Percentiles rank a stretch among this genome's conserved stretches.
These are phyloP conservation scores for Candolleomyces eurysporus DNA, from an alignment of 768 basidiomycete genomes.

Conservation along the genomic window DNA sequence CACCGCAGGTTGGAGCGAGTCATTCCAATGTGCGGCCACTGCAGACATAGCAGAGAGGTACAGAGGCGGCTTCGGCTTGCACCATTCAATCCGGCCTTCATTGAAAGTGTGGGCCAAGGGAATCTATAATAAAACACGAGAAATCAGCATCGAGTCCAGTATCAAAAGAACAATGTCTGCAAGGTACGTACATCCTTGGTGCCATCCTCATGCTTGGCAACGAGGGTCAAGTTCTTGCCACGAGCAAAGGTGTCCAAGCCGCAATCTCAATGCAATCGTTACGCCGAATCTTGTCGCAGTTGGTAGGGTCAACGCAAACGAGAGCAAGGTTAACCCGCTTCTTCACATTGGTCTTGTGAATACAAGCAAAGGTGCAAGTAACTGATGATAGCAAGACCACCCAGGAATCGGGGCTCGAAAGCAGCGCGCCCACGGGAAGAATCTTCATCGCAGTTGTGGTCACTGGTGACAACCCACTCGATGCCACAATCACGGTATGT, in stretches of 20 bases:
- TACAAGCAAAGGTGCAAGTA: constrained; percentile 95
- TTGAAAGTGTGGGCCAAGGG: constrained; percentile 92
- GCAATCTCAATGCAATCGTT: constrained; percentile 84
- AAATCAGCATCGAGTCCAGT: constrained; percentile 3
- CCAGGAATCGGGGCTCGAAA: constrained; percentile 92
- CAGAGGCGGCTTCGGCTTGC: constrained; percentile 85
- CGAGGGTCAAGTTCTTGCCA: constrained; percentile 85
- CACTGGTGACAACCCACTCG: constrained; percentile 99
- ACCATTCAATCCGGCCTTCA: constrained; percentile 96
- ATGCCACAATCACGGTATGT: constrained; percentile 87
- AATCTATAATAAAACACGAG: constrained; percentile 47
- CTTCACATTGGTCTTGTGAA: constrained; percentile 98
- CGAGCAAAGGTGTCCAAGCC: constrained; percentile 88
- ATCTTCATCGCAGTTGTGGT: constrained; percentile 96
- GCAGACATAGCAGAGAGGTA: constrained; percentile 61
- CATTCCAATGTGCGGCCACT: no score
- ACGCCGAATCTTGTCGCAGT: constrained; percentile 91
- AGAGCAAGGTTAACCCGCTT: constrained; percentile 99
- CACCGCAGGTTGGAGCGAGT: no score
- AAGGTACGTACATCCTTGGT: constrained; percentile 51
- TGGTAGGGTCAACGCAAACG: constrained; percentile 86
- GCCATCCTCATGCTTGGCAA: constrained; percentile 81
- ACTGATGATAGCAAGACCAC: constrained; percentile 96
- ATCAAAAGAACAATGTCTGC: neutral
- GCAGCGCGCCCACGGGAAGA: constrained; percentile 98